Percentiles rank a stretch among this genome's conserved stretches.
These are phyloP conservation scores for Entomophthora muscae DNA, from an alignment of 371 early-diverging fungal species.

Conservation along the genomic window DNA sequence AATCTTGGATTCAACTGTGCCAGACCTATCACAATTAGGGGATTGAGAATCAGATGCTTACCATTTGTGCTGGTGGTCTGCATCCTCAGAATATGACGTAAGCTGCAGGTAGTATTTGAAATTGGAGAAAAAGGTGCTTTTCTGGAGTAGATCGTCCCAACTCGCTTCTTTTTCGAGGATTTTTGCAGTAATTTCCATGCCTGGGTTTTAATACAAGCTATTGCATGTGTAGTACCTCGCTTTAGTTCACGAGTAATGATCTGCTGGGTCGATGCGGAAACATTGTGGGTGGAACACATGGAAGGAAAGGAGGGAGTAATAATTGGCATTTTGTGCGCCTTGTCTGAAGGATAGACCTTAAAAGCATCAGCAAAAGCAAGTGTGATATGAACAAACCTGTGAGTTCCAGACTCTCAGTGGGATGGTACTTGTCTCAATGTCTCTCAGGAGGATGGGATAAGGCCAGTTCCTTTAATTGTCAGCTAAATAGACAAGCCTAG, in stretches of 20 bases:
- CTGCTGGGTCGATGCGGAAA: slow-evolving; percentile 72
- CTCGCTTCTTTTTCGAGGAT: slow-evolving; percentile 42
- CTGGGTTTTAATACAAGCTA: slow-evolving; percentile 14
- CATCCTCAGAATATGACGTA: slow-evolving; percentile 50
- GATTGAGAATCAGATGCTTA: slow-evolving; percentile 11
- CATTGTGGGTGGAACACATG: slow-evolving; percentile 99
- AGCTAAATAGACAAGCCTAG: neutral
- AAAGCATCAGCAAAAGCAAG: neutral
- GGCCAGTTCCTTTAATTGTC: slow-evolving; percentile 66
- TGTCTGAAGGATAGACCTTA: slow-evolving; percentile 72
- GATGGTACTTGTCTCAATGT: slow-evolving; percentile 81
- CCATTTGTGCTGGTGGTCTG: slow-evolving; percentile 63
- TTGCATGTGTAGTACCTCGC: slow-evolving; percentile 19
- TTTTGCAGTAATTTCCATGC: slow-evolving; percentile 44
- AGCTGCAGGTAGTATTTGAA: slow-evolving; percentile 91
- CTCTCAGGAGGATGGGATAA: slow-evolving; percentile 84
- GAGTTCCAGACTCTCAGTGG: slow-evolving; percentile 98
- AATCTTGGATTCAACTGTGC: slow-evolving; percentile 86
- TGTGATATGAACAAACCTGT: slow-evolving; percentile 28
- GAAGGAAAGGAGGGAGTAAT: slow-evolving; percentile 99
- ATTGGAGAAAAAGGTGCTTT: slow-evolving; percentile 74
- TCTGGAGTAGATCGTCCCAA: slow-evolving; percentile 68
- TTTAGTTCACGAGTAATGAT: slow-evolving; percentile 81
- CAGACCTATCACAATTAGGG: slow-evolving; percentile 31
- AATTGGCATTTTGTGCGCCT: slow-evolving; percentile 94